These are phyloP conservation scores for Neltuma alba DNA, from an alignment of 306 rosid genomes.

Conservation along the genomic window DNA sequence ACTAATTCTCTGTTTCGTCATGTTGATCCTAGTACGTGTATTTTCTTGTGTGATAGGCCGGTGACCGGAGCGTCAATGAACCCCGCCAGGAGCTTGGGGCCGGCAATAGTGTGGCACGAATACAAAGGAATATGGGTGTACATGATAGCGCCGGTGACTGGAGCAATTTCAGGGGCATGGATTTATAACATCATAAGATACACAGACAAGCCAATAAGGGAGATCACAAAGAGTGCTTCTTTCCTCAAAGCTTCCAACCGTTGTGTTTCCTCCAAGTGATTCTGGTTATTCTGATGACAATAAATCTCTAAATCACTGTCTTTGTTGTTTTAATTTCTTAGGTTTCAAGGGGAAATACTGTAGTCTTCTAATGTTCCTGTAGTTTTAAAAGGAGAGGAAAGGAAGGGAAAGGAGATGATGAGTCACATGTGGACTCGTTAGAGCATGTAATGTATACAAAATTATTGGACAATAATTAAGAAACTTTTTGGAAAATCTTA, in stretches of 20 bases:
- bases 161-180: slow-evolving; percentile 58
- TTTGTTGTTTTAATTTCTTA: neutral
- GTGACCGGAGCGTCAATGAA: slow-evolving; percentile 90
- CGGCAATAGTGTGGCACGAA: slow-evolving; percentile 53
- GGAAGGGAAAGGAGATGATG: too few species aligned
- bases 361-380: too few species aligned
- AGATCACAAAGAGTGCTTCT: slow-evolving; percentile 69
- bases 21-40: too few species aligned
- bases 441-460: too few species aligned
- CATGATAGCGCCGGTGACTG: slow-evolving; percentile 48
- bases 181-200: slow-evolving; percentile 59
- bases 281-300: neutral
- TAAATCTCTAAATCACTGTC: neutral
- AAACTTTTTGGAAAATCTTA: too few species aligned
- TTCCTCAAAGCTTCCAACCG: slow-evolving; percentile 46
- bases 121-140: slow-evolving; percentile 70
- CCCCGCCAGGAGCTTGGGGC: slow-evolving; percentile 83
- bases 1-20: too few species aligned
- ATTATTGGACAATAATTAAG: too few species aligned
- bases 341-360: neutral
- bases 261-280: slow-evolving; percentile 7
- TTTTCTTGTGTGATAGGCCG: slow-evolving; percentile 46
- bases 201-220: slow-evolving; percentile 65
- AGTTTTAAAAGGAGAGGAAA: neutral
- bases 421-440: too few species aligned